Conservation (phyloP, 306 rosid species). For the Casuarina cunninghamiana region DNA sequence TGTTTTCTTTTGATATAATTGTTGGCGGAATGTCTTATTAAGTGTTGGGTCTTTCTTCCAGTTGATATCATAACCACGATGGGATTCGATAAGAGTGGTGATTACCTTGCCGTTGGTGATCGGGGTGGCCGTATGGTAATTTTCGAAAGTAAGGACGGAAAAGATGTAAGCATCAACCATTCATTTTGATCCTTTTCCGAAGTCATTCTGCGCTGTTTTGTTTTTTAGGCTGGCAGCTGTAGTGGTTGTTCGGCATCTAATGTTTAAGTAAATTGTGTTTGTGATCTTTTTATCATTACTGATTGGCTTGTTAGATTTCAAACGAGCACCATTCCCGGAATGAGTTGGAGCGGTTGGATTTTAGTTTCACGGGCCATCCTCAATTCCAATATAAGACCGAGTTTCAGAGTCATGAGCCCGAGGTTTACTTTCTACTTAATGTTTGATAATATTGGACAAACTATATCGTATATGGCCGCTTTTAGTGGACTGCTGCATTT, state of each 20-base stretch:
- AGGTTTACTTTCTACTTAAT: constrained; percentile 34
- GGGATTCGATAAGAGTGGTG: constrained; percentile 63
- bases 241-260: constrained; percentile 32
- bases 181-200: constrained; percentile 9
- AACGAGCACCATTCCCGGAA: constrained; percentile 29
- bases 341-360: constrained; percentile 57
- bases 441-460: background rate
- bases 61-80: constrained; percentile 58
- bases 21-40: background rate
- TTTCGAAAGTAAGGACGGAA: constrained; percentile 49
- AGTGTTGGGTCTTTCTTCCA: constrained; percentile 20
- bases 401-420: constrained; percentile 73
- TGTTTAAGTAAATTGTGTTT: constrained; percentile 34
- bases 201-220: constrained; percentile 26
- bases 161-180: constrained; percentile 44
- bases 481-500: constrained; percentile 1
- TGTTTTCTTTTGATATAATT: background rate
- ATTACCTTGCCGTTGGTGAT: constrained; percentile 72
- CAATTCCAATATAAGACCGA: constrained; percentile 54
- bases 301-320: constrained; percentile 43
- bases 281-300: constrained; percentile 20
- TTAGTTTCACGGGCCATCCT: constrained; percentile 34
- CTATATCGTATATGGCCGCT: background rate
- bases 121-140: constrained; percentile 71
- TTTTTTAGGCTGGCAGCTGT: constrained; percentile 33